Evolutionary conservation across 352 stramenopile species (phyloP).

Genomic region (Phytophthora fragariaefolia): DNA sequence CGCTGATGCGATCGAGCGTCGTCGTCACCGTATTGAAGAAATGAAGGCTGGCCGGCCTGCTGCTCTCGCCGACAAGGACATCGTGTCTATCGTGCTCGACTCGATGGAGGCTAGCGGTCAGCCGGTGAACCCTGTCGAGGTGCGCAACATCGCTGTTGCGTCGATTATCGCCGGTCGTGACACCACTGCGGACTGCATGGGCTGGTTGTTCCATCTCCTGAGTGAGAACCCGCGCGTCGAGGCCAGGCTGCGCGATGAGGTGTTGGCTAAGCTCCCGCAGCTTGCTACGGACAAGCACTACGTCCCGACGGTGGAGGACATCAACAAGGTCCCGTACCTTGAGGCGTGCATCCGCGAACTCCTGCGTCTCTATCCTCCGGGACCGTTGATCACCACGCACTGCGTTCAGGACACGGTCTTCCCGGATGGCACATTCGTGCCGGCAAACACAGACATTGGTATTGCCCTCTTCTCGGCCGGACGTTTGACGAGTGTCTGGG

Average conservation of each 20-base stretch:
- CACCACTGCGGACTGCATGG: slow-evolving; percentile 65
- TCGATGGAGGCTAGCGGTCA: slow-evolving; percentile 26
- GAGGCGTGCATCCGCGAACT: slow-evolving; percentile 63
- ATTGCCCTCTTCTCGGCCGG: slow-evolving; percentile 52
- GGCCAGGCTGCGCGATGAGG: slow-evolving; percentile 33
- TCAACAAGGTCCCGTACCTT: slow-evolving; percentile 62
- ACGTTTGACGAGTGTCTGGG: slow-evolving; percentile 55
- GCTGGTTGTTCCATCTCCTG: slow-evolving; percentile 49
- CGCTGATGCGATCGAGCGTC: slow-evolving; percentile 42
- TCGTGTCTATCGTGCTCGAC: slow-evolving; percentile 33
- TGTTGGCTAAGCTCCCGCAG: slow-evolving; percentile 35
- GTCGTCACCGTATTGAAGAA: slow-evolving; percentile 18
- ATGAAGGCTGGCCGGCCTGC: slow-evolving; percentile 10
- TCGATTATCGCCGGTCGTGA: slow-evolving; percentile 77
- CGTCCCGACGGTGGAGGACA: slow-evolving; percentile 52
- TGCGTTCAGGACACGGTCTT: slow-evolving; percentile 53
- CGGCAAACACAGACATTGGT: slow-evolving; percentile 36
- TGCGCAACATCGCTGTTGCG: slow-evolving; percentile 73
- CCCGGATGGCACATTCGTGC: slow-evolving; percentile 63
- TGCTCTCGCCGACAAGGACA: slow-evolving; percentile 29
- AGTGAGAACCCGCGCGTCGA: slow-evolving; percentile 36
- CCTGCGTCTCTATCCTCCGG: slow-evolving; percentile 62
- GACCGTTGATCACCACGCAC: slow-evolving; percentile 49
- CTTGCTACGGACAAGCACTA: slow-evolving; percentile 20
- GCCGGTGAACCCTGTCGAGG: slow-evolving; percentile 35